phyloP scores from a whole-genome alignment of 495 filamentous ascomycete genomes.

The Penicillium waksmanii region DNA sequence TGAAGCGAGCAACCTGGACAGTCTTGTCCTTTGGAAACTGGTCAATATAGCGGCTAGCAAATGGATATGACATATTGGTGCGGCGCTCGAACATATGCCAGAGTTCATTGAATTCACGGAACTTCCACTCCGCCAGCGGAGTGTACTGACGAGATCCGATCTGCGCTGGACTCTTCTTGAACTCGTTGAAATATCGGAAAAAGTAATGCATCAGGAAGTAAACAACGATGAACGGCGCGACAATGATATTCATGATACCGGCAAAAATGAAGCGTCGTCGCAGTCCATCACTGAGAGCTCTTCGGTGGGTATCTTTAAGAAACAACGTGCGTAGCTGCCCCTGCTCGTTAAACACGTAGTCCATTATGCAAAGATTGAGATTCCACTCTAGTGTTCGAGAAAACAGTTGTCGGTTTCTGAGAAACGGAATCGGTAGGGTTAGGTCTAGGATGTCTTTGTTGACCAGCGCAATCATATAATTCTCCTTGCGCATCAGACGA shows the following conservation, averaged over 20 bases:
- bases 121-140: slow-evolving; percentile 95
- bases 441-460: slow-evolving; percentile 95
- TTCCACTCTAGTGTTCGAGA: slow-evolving; percentile 87
- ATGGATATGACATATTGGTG: slow-evolving; percentile 92
- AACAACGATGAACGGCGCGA: slow-evolving; percentile 79
- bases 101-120: slow-evolving; percentile 97
- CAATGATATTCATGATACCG: slow-evolving; percentile 82
- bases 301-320: slow-evolving; percentile 78
- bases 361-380: slow-evolving; percentile 82
- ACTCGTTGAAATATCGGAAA: slow-evolving; percentile 92
- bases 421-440: slow-evolving; percentile 81
- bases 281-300: slow-evolving; percentile 74
- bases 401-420: slow-evolving; percentile 76
- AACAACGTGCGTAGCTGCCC: slow-evolving; percentile 84
- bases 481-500: slow-evolving; percentile 92
- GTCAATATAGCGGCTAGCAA: slow-evolving; percentile 87
- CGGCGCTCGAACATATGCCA: slow-evolving; percentile 88
- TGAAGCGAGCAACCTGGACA: slow-evolving; percentile 76
- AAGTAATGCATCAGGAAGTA: slow-evolving; percentile 88
- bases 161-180: slow-evolving; percentile 86
- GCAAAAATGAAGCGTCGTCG: slow-evolving; percentile 76
- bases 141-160: slow-evolving; percentile 86
- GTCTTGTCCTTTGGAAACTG: slow-evolving; percentile 97
- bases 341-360: slow-evolving; percentile 88
- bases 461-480: slow-evolving; percentile 93